These are phyloP conservation scores for Trifolium repens DNA, from an alignment of 306 rosid genomes.

Conservation along the genomic window DNA sequence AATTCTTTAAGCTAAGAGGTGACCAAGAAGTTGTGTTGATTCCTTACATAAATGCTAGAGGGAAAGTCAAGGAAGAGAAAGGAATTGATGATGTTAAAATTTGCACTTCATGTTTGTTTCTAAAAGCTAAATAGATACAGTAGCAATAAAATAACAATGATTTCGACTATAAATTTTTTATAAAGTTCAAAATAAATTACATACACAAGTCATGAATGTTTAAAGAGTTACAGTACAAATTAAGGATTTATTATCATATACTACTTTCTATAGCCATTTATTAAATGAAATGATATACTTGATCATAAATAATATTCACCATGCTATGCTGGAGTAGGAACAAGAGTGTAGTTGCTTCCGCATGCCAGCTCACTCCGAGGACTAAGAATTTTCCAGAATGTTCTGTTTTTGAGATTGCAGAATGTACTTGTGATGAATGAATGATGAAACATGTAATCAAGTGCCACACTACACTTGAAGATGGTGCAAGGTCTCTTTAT, in stretches of 20 bases:
- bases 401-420: background rate
- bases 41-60: too few species aligned
- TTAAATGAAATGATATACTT: conserved; percentile 10
- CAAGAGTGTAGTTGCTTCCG: conserved; percentile 11
- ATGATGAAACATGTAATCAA: background rate
- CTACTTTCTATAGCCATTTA: conserved; percentile 8
- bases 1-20: too few species aligned
- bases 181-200: conserved; percentile 5
- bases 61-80: too few species aligned
- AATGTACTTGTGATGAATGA: conserved; percentile 4
- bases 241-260: background rate
- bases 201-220: conserved; percentile 22
- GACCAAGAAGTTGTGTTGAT: too few species aligned
- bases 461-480: conserved; percentile 49
- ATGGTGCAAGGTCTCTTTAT: conserved; percentile 43
- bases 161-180: background rate
- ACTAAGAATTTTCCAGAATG: conserved; percentile 20
- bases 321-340: background rate
- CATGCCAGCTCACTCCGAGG: background rate
- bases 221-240: background rate
- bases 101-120: conserved; percentile 44
- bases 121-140: conserved; percentile 20
- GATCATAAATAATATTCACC: conserved; percentile 7
- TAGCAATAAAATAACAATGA: conserved; percentile 1
- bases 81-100: conserved; percentile 39